These are phyloP conservation scores for barley (Hordeum vulgare) DNA, from an alignment of 176 grass and related monocot species.

Conservation along the genomic window MorexV3_pseudomolecules_assembly NC_058524.1:547108576-547109075, in stretches of 20 bases:
- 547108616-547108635: constrained; percentile 30
- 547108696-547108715: constrained; percentile 25
- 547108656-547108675: constrained; percentile 31
- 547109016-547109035: constrained; percentile 1
- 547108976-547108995: background rate
- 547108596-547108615: constrained; percentile 61
- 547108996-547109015: background rate
- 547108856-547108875: constrained; percentile 11
- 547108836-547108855: background rate
- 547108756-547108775: constrained; percentile 1
- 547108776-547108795: background rate
- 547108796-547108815: background rate
- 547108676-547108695: constrained; percentile 21
- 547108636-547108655: constrained; percentile 36
- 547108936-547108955: background rate
- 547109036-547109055: background rate
- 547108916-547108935: background rate
- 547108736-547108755: background rate
- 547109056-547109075: background rate
- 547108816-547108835: background rate
- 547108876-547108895: background rate
- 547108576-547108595: constrained; percentile 89
- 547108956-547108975: background rate
- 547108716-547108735: constrained; percentile 21
- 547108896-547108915: constrained; percentile 7